phyloP scores from a whole-genome alignment of 768 basidiomycete species.

The Xerocomellus chrysenteron region DNA sequence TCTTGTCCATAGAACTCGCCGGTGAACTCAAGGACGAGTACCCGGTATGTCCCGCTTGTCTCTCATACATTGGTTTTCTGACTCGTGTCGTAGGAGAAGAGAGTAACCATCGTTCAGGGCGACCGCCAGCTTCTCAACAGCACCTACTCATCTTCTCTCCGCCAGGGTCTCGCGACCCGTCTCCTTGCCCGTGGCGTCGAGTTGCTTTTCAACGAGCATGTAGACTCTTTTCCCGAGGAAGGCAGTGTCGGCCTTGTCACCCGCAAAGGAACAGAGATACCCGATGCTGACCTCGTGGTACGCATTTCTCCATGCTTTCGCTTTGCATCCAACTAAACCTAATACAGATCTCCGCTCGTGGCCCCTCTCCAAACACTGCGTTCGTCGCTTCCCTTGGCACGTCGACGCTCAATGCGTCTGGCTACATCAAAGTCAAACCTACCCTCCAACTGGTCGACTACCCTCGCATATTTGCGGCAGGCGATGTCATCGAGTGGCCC shows the following conservation, averaged over 20 bases:
- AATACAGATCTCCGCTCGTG: conserved; percentile 27
- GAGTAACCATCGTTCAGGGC: conserved; percentile 63
- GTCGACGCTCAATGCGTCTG: conserved; percentile 32
- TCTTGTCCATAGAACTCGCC: conserved; percentile 35
- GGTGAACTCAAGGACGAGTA: conserved; percentile 45
- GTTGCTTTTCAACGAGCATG: conserved; percentile 49
- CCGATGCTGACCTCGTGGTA: conserved; percentile 59
- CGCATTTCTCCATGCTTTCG: conserved; percentile 13
- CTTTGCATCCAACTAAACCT: conserved; percentile 1
- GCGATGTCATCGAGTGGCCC: conserved; percentile 61
- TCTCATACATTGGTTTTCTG: background rate
- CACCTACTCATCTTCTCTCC: conserved; percentile 53
- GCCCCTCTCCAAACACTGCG: conserved; percentile 49
- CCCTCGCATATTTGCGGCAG: conserved; percentile 59
- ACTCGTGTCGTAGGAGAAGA: conserved; percentile 29
- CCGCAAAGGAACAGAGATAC: conserved; percentile 46
- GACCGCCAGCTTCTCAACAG: conserved; percentile 53
- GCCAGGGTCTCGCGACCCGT: conserved; percentile 44
- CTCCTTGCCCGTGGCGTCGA: conserved; percentile 46
- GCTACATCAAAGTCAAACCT: conserved; percentile 52
- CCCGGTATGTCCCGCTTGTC: conserved; percentile 31
- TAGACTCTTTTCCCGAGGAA: conserved; percentile 45
- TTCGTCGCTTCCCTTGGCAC: conserved; percentile 49
- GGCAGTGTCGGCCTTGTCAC: conserved; percentile 44
- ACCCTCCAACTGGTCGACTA: conserved; percentile 56